A percentile compares a stretch with the other conserved stretches of the same genome.
Evolutionary conservation across 2,329 filamentous ascomycete genomes (phyloP).

Genomic region (Colletotrichum liaoningense): DNA sequence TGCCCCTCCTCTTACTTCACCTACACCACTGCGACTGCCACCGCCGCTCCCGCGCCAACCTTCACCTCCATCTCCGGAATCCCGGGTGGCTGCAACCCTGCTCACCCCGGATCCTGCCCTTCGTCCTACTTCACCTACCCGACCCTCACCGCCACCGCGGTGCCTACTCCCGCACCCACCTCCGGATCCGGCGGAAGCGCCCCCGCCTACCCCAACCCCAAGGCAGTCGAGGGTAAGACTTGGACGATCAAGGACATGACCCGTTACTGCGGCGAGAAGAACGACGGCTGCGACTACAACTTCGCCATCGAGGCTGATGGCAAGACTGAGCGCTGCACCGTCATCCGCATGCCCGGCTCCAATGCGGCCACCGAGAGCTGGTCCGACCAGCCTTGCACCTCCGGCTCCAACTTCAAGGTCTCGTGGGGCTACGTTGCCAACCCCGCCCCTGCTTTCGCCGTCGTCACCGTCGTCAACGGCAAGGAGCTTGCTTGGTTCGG

Average conservation of each 20-base stretch:
- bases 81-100: slow-evolving; percentile 33
- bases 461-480: slow-evolving; percentile 8
- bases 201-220: slow-evolving; percentile 5
- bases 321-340: slow-evolving; percentile 13
- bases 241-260: slow-evolving; percentile 27
- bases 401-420: slow-evolving; percentile 20
- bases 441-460: slow-evolving; percentile 5
- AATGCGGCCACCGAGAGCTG: slow-evolving; percentile 24
- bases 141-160: not conserved
- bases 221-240: slow-evolving; percentile 11
- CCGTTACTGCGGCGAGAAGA: slow-evolving; percentile 15
- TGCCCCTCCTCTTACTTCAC: slow-evolving; percentile 32
- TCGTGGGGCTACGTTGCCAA: slow-evolving; percentile 19
- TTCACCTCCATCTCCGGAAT: slow-evolving; percentile 25
- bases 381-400: slow-evolving; percentile 23
- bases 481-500: slow-evolving; percentile 19
- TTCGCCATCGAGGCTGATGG: slow-evolving; percentile 26
- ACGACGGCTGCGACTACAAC: slow-evolving; percentile 30
- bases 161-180: not conserved
- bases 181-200: not conserved
- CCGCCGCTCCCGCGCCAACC: not conserved
- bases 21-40: slow-evolving; percentile 8
- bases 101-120: slow-evolving; percentile 25
- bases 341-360: slow-evolving; percentile 15
- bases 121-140: slow-evolving; percentile 13